phyloP scores from a whole-genome alignment of 129 eudicot species.

The Tagetes erecta region DNA sequence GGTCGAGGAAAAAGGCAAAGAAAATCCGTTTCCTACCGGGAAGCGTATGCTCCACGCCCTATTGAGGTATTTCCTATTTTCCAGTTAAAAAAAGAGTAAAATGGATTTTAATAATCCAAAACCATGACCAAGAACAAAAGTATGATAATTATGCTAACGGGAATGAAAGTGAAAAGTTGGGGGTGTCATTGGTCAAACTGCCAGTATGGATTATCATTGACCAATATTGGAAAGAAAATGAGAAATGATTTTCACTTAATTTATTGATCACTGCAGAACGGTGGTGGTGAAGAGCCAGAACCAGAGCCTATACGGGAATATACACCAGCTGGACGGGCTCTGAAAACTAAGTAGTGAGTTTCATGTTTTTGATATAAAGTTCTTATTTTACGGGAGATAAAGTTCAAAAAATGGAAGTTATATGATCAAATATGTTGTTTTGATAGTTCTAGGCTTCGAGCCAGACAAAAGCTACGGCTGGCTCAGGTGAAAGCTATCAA shows the following conservation, averaged over 20 bases:
- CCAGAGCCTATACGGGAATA: conserved; percentile 76
- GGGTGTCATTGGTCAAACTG: too few species aligned
- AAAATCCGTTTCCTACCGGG: conserved; percentile 85
- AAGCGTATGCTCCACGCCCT: conserved; percentile 65
- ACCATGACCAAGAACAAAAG: too few species aligned
- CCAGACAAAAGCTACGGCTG: conserved; percentile 75
- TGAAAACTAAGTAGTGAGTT: conserved; percentile 79
- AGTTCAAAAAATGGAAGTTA: neutral
- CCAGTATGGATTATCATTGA: too few species aligned
- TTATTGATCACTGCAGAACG: conserved; percentile 46
- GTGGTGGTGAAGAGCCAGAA: conserved; percentile 62
- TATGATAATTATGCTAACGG: too few species aligned
- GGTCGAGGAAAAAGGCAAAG: conserved; percentile 96
- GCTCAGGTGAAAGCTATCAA: conserved; percentile 48
- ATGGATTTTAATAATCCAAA: too few species aligned
- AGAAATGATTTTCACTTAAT: conserved; percentile 3
- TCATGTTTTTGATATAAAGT: conserved; percentile 2
- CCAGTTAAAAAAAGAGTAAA: neutral
- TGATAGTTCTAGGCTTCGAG: conserved; percentile 77
- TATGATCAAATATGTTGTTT: conserved; percentile 24
- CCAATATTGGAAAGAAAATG: neutral
- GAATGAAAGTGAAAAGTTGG: too few species aligned
- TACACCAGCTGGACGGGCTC: conserved; percentile 81
- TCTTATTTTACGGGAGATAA: neutral
- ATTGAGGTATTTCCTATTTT: conserved; percentile 46